Evolutionary conservation across 2,329 filamentous ascomycete genomes (phyloP).

Genomic region (Cryphonectria naterciae): DNA sequence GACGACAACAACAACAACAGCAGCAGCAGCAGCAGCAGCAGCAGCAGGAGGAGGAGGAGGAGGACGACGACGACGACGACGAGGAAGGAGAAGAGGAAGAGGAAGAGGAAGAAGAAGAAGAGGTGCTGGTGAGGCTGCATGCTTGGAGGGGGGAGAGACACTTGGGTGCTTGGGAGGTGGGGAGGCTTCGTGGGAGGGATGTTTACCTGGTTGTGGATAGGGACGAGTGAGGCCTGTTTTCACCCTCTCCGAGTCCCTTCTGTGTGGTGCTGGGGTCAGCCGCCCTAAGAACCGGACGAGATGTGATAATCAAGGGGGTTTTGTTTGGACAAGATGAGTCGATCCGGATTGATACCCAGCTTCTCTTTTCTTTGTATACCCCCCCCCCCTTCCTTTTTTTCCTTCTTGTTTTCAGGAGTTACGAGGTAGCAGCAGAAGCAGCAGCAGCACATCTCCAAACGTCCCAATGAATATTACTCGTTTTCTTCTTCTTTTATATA

Average conservation of each 20-base stretch:
- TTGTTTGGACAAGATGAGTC: background rate
- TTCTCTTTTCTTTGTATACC: background rate
- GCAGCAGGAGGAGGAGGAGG: too few relatives aligned
- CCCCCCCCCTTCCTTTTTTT: background rate
- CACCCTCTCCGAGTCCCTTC: too few relatives aligned
- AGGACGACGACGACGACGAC: background rate
- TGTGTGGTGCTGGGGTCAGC: background rate
- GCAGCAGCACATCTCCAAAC: too few relatives aligned
- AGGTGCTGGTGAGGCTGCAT: constrained; percentile 27
- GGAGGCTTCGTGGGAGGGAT: constrained; percentile 25
- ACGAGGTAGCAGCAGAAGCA: too few relatives aligned
- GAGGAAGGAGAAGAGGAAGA: too few relatives aligned
- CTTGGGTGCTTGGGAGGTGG: constrained; percentile 29
- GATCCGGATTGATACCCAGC: background rate
- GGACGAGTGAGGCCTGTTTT: background rate
- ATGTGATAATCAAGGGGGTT: too few relatives aligned
- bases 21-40: too few relatives aligned
- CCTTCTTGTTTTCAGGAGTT: background rate
- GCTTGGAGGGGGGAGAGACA: constrained; percentile 31
- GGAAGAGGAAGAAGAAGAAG: background rate
- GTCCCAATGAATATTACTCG: too few relatives aligned
- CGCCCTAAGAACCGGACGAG: too few relatives aligned
- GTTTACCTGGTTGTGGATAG: constrained; percentile 15
- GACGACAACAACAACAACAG: background rate
- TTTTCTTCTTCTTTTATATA: too few relatives aligned